These are phyloP conservation scores for Mimosa bimucronata DNA, from an alignment of 306 rosid species.

Conservation along the genomic window DNA sequence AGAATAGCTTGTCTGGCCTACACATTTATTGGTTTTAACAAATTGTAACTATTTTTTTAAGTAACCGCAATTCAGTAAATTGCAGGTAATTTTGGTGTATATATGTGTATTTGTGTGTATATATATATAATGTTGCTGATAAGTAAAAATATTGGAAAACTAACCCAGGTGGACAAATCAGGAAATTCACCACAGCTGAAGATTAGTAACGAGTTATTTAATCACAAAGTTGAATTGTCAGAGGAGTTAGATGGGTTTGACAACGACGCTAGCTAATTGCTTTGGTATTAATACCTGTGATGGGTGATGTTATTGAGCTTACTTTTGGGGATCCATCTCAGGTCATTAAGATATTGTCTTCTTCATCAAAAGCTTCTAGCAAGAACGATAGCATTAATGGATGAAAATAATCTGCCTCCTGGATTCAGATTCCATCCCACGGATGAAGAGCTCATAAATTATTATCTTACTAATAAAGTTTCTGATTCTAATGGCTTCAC, in stretches of 20 bases:
- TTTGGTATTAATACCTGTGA: not conserved
- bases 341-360: not conserved
- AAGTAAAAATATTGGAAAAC: not conserved
- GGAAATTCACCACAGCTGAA: not conserved
- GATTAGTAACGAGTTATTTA: not conserved
- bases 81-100: not conserved
- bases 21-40: too few species aligned
- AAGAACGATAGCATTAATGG: constrained; percentile 40
- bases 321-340: constrained; percentile 19
- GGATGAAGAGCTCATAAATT: constrained; percentile 90
- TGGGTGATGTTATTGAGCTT: constrained; percentile 45
- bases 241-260: constrained; percentile 66
- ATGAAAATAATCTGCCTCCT: constrained; percentile 74
- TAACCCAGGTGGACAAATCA: not conserved
- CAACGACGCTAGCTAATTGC: constrained; percentile 23
- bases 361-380: not conserved
- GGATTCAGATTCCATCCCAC: constrained; percentile 97
- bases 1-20: too few species aligned
- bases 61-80: constrained; percentile 20
- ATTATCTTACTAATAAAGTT: constrained; percentile 67
- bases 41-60: too few species aligned
- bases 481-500: constrained; percentile 65
- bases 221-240: constrained; percentile 47
- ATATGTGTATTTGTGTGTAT: too few species aligned
- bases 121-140: not conserved